phyloP scores from a whole-genome alignment of 2,329 filamentous ascomycete genomes.

The Aureobasidium vineae region DNA sequence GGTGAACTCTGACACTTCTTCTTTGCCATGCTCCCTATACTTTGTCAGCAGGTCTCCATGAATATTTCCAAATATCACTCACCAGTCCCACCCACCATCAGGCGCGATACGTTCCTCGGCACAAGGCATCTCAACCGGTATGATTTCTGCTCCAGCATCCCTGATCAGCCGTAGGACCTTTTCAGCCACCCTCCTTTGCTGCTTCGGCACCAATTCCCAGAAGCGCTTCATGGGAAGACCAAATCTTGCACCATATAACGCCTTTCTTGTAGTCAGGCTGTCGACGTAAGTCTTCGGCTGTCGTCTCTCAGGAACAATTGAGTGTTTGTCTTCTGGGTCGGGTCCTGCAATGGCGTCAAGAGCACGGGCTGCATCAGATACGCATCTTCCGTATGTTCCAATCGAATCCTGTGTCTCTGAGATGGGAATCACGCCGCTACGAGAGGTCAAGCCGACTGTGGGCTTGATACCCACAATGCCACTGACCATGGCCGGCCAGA shows the following conservation, averaged over 20 bases:
- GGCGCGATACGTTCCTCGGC: slow-evolving; percentile 34
- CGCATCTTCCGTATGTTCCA: slow-evolving; percentile 27
- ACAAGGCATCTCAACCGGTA: slow-evolving; percentile 34
- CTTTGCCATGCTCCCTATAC: slow-evolving; percentile 28
- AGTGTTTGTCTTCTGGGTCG: slow-evolving; percentile 26
- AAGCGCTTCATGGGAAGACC: slow-evolving; percentile 64
- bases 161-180: slow-evolving; percentile 52
- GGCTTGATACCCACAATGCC: slow-evolving; percentile 30
- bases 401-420: slow-evolving; percentile 28
- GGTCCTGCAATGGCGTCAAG: slow-evolving; percentile 28
- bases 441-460: slow-evolving; percentile 29
- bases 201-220: slow-evolving; percentile 56
- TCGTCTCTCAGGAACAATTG: slow-evolving; percentile 9
- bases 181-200: slow-evolving; percentile 53
- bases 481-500: slow-evolving; percentile 28
- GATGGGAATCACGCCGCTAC: slow-evolving; percentile 28
- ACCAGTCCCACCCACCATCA: slow-evolving; percentile 38
- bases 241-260: slow-evolving; percentile 57
- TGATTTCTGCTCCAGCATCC: slow-evolving; percentile 47
- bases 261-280: slow-evolving; percentile 50
- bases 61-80: not conserved
- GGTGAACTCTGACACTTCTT: slow-evolving; percentile 31
- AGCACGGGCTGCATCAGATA: slow-evolving; percentile 28
- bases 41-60: not conserved
- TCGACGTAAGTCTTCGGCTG: slow-evolving; percentile 48